These are phyloP conservation scores for Voacanga thouarsii DNA, from an alignment of 257 asterid species.

Conservation along the genomic window DNA sequence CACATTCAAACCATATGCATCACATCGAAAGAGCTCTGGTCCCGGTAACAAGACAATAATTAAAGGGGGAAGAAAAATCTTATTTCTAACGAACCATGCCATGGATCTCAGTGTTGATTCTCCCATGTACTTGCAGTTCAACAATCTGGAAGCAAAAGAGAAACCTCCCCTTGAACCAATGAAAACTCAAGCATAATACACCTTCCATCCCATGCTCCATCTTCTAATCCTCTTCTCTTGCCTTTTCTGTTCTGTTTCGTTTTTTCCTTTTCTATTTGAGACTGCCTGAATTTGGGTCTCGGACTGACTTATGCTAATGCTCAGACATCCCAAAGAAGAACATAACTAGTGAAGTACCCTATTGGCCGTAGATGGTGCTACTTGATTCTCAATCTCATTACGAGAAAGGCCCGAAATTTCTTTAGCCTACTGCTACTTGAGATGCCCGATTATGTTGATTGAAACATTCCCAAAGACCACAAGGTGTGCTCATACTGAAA, in stretches of 20 bases:
- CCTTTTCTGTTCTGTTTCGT: not conserved
- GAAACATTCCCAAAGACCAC: not conserved
- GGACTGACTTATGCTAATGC: not conserved
- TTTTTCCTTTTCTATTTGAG: not conserved
- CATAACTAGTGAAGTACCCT: not conserved
- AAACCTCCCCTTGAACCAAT: not conserved
- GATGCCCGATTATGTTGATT: not conserved
- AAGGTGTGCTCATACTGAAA: not conserved
- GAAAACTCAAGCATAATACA: not conserved
- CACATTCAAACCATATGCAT: not conserved
- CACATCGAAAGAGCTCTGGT: not conserved
- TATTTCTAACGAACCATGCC: not conserved
- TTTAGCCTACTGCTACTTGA: not conserved
- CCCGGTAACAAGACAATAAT: not conserved
- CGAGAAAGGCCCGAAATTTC: not conserved
- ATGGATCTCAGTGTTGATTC: not conserved
- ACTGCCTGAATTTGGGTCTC: not conserved
- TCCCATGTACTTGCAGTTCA: not conserved
- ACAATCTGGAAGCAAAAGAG: not conserved
- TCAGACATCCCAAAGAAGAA: not conserved
- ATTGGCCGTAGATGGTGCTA: not conserved
- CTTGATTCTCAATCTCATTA: not conserved
- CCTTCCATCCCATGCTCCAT: not conserved
- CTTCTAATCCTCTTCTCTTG: not conserved
- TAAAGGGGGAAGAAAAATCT: not conserved